Percentiles rank a stretch among this genome's conserved stretches.
Evolutionary conservation across 2,329 filamentous ascomycete species (phyloP).

Genomic region (Cryphonectria carpinicola): DNA sequence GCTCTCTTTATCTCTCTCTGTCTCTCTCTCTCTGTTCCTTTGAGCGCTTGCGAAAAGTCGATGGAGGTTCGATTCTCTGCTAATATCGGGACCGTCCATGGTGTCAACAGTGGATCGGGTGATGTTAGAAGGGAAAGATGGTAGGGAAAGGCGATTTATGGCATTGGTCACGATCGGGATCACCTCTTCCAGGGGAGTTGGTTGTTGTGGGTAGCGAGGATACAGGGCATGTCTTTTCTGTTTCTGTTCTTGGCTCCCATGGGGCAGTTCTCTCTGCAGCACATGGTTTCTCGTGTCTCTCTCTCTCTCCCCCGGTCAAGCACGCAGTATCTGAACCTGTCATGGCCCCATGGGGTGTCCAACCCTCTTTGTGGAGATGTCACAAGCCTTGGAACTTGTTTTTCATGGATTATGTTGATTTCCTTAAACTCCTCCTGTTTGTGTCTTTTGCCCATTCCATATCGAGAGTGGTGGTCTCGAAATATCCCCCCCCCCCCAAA

Average conservation of each 20-base stretch:
- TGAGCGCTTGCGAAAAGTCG: slow-evolving; percentile 25
- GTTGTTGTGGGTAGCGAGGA: slow-evolving; percentile 43
- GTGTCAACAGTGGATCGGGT: slow-evolving; percentile 27
- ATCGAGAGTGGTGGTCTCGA: slow-evolving; percentile 29
- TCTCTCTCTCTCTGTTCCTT: slow-evolving; percentile 11
- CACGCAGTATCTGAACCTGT: slow-evolving; percentile 19
- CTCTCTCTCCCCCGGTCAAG: slow-evolving; percentile 15
- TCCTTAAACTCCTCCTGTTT: slow-evolving; percentile 30
- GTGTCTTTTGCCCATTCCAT: slow-evolving; percentile 30
- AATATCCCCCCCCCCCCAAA: slow-evolving; percentile 22
- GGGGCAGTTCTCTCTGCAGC: slow-evolving; percentile 27
- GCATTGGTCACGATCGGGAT: slow-evolving; percentile 38
- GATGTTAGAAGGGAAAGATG: slow-evolving; percentile 24
- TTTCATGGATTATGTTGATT: slow-evolving; percentile 29
- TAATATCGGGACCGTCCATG: slow-evolving; percentile 18
- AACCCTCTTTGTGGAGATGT: slow-evolving; percentile 22
- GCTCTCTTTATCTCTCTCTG: background rate
- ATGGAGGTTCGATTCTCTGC: slow-evolving; percentile 25
- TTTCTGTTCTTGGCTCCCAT: slow-evolving; percentile 37
- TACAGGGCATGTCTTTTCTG: slow-evolving; percentile 42
- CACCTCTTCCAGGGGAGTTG: slow-evolving; percentile 42
- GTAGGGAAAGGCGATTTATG: slow-evolving; percentile 32
- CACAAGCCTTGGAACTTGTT: slow-evolving; percentile 25
- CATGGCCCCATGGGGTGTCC: slow-evolving; percentile 15
- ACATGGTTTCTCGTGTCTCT: slow-evolving; percentile 19